Evolutionary conservation across 2,329 filamentous ascomycete genomes (phyloP).

Genomic region (Aspergillus ruber): DNA sequence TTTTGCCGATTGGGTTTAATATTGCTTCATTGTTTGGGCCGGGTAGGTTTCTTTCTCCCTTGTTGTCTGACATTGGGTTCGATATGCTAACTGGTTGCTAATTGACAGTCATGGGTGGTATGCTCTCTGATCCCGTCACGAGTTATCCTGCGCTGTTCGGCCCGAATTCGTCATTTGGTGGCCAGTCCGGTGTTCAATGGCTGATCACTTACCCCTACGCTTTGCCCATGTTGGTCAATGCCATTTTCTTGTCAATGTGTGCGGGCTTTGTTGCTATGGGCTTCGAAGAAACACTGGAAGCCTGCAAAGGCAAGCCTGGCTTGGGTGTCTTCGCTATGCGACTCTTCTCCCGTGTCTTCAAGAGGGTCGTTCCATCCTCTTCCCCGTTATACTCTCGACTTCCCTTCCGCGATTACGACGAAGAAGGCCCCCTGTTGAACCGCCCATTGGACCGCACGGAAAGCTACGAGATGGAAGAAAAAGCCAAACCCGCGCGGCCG

Average conservation of each 20-base stretch:
- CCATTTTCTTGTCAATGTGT: constrained; percentile 51
- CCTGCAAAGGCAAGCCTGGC: constrained; percentile 43
- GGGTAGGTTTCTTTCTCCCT: constrained; percentile 30
- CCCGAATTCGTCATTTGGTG: constrained; percentile 50
- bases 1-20: constrained; percentile 63
- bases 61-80: constrained; percentile 20
- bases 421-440: constrained; percentile 28
- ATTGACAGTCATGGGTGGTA: constrained; percentile 52
- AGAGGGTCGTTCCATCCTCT: constrained; percentile 20
- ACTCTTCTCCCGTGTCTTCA: constrained; percentile 21
- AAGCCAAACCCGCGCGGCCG: constrained; percentile 28
- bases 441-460: constrained; percentile 25
- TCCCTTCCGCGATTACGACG: constrained; percentile 30
- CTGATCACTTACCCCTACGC: constrained; percentile 60
- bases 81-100: constrained; percentile 1
- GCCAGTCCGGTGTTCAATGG: constrained; percentile 53
- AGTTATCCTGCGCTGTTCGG: constrained; percentile 60
- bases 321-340: constrained; percentile 30
- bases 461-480: constrained; percentile 33
- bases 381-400: constrained; percentile 28
- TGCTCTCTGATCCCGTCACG: constrained; percentile 60
- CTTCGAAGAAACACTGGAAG: constrained; percentile 56
- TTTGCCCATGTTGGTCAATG: constrained; percentile 61
- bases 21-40: constrained; percentile 51
- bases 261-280: constrained; percentile 54